Evolutionary conservation across 1,284 basidiomycete species (phyloP), one percentile per base, ranked within the genome.

Genomic region (Phylloporus sp.): DNA sequence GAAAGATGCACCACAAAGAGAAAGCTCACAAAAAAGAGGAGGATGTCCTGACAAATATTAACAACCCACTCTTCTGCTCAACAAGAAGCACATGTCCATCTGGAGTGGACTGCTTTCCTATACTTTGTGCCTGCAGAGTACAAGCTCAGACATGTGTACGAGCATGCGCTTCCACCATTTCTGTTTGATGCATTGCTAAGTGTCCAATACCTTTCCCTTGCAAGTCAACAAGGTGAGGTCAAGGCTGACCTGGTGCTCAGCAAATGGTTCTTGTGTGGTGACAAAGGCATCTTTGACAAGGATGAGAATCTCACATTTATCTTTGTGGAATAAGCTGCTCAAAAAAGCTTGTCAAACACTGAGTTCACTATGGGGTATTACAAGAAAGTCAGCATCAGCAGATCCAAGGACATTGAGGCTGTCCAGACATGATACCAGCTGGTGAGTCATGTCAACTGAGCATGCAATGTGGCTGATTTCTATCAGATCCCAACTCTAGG

Each of bases 341-440:
- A 83, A 60, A 92, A 91, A 67, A 90, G 89, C 0, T 79, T 97
- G 37, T 85, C 94, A 1, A 91, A 86, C 61, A 96, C 94, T 1
- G 93, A 96, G 76, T 98, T 98, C 75, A 96, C 96, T 1, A 89
- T 98, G 85, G 96, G 95, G 0, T 98, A 98, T 75, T 98, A 96
- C 74, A 83, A 83, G 46, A 95, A 96, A 73, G 93, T 93, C 0
- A 91, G 91, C 4, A 87, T 93, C 3, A 91, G 90, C 0, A 85
- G 86, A 1, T 70, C 79, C n/a, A 87, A 87, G 71, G 86, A 94
- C 72, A 64, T 95, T 31, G 82, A 83, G 0, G 77, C 78, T 3
- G 91, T 94, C 6, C 77, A 81, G 59, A 83, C 78, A 69, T 96
- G 94, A 92, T 96, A 93, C 72, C 78, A 76, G 18, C 79, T 79